Conservation (phyloP, 192 early-diverging fungal species). For the Coemansia sp. region DNA sequence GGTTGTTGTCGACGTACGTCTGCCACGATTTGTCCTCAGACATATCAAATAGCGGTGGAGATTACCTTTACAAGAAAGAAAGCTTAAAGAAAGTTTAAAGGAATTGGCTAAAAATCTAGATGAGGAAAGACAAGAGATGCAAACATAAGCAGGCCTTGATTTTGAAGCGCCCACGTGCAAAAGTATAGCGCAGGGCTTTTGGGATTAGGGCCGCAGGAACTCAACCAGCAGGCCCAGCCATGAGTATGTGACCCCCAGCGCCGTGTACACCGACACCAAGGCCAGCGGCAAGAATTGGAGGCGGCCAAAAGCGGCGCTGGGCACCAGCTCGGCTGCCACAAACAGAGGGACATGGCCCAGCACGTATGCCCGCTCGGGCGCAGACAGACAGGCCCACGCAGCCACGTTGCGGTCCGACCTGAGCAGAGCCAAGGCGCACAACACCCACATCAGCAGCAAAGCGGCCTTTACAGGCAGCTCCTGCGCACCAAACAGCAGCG, state of each 20-base stretch:
- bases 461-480: conserved; percentile 36
- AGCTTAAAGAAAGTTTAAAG: neutral
- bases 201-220: conserved; percentile 21
- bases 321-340: conserved; percentile 18
- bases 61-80: neutral
- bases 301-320: conserved; percentile 28
- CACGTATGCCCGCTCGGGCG: conserved; percentile 20
- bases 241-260: conserved; percentile 69
- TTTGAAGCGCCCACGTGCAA: no score
- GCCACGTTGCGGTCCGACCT: conserved; percentile 5
- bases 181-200: neutral
- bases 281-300: conserved; percentile 80
- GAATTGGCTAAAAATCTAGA: conserved; percentile 7
- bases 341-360: conserved; percentile 33
- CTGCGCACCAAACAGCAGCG: conserved; percentile 46
- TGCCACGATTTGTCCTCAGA: conserved; percentile 73
- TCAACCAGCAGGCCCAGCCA: conserved; percentile 54
- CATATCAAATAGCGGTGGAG: neutral
- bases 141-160: conserved; percentile 1
- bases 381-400: conserved; percentile 32
- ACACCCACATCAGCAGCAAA: conserved; percentile 22
- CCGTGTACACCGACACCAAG: conserved; percentile 71
- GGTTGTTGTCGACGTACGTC: conserved; percentile 76
- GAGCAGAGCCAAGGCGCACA: conserved; percentile 25
- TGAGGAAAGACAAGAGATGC: conserved; percentile 9